These are phyloP conservation scores for Pichia californica DNA, from an alignment of 805 yeast species.

Conservation along the genomic window DNA sequence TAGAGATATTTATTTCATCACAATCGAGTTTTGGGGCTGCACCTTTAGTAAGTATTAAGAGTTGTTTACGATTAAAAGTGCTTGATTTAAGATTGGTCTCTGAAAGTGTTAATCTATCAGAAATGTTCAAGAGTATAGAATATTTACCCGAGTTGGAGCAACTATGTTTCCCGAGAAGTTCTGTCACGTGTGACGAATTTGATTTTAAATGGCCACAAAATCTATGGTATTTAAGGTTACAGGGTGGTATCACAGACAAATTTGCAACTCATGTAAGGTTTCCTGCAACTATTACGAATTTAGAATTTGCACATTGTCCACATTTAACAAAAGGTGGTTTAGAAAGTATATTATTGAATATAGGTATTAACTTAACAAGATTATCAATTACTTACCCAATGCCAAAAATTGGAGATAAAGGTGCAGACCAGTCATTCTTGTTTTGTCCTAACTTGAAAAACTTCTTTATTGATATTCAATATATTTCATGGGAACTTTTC, in stretches of 20 bases:
- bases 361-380: constrained; percentile 60
- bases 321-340: constrained; percentile 59
- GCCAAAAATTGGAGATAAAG: constrained; percentile 66
- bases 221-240: constrained; percentile 61
- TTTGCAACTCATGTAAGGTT: constrained; percentile 65
- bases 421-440: constrained; percentile 66
- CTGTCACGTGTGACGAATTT: constrained; percentile 61
- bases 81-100: constrained; percentile 82
- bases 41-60: constrained; percentile 73
- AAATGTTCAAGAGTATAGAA: constrained; percentile 68
- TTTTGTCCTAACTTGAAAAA: constrained; percentile 69
- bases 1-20: constrained; percentile 77
- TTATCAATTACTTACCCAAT: constrained; percentile 78
- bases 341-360: constrained; percentile 49
- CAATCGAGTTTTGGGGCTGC: constrained; percentile 92
- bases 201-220: constrained; percentile 74
- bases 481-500: constrained; percentile 49
- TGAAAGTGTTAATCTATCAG: constrained; percentile 80
- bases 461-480: constrained; percentile 74
- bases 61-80: constrained; percentile 56
- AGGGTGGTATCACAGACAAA: constrained; percentile 86
- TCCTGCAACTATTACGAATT: constrained; percentile 61
- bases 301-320: constrained; percentile 89
- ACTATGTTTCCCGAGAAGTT: constrained; percentile 82
- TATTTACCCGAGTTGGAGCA: constrained; percentile 58